Base-by-base conservation (phyloP, 2,329 filamentous ascomycete species). In the Paecilomyces fulvus region DNA sequence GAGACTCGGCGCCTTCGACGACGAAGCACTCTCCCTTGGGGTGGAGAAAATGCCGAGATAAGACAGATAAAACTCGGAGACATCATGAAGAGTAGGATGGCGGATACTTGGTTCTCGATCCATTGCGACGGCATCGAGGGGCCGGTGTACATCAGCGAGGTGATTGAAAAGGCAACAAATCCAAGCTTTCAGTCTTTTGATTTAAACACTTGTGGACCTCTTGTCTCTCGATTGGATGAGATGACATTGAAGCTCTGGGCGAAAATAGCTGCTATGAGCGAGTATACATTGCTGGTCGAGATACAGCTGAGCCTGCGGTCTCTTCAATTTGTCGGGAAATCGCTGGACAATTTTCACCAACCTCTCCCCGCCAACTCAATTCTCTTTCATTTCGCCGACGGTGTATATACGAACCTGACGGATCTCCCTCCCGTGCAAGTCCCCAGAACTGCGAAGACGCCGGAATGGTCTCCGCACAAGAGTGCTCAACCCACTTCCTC, bases 121-220 rank as follows among this genome's bases (percentile, higher is more conserved):
- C 92, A 96, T 70, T 82, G 86, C 50, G 76, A 82, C 1, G 82
- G 75, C 3, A 73, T 84, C 53, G 73, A 80, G 51, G 86, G 90
- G 14, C 91, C 92, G 0, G 75, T 96, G n/a, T 96, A 96, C 70
- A 83, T 96, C 64, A 96, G 91, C 67, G 92, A 97, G 73, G 79
- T 88, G 21, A 82, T 86, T 28, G 82, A 88, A 63, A 84, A 85
- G 65, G 85, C 89, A n/a, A 91, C 90, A 73, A 96, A 96, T 70
- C 94, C 94, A 60, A 90, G 88, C 64, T 97, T 96, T 70, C 84
- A 84, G 49, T 87, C 89, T 69, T 95, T 96, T 69, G 87, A 95
- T 59, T 80, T 96, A 5, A 80, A 81, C 23, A 73, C 79, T 5
- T 84, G 81, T 60, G 83, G 82, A 0, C 81, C 88, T 0, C 69